Conservation (phyloP, 208 protist genomes). For the Leishmania guyanensis region DNA sequence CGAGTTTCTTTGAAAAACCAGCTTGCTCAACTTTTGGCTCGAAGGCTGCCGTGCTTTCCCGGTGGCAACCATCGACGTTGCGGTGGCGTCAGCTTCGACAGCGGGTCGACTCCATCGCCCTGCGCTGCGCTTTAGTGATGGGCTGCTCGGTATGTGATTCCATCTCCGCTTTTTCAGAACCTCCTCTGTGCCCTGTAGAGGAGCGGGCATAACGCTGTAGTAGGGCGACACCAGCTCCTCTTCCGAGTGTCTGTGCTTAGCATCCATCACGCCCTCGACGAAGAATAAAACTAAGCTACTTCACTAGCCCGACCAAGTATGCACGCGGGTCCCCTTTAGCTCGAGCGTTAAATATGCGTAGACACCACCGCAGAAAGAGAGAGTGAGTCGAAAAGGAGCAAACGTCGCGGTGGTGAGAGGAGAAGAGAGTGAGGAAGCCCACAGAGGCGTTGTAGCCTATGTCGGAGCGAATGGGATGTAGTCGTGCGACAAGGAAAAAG, state of each 20-base stretch:
- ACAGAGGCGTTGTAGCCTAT: background rate
- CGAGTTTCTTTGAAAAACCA: background rate
- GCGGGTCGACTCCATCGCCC: background rate
- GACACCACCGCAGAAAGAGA: background rate
- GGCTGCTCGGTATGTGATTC: background rate
- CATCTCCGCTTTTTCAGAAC: background rate
- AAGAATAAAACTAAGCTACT: background rate
- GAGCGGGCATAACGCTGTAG: background rate
- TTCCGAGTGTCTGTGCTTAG: background rate
- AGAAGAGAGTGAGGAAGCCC: background rate
- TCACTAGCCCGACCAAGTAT: background rate
- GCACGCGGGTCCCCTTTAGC: background rate
- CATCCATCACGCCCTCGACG: background rate
- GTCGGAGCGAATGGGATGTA: background rate
- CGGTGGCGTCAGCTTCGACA: background rate
- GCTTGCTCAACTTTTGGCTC: background rate
- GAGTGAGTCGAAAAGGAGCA: background rate
- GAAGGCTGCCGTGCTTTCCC: background rate
- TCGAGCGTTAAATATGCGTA: background rate
- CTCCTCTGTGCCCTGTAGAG: background rate
- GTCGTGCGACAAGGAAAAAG: background rate
- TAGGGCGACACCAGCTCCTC: background rate
- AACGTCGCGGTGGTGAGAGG: background rate
- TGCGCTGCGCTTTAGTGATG: background rate
- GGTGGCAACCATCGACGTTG: background rate